Evolutionary conservation across 352 stramenopile species (phyloP).

Genomic region (Pelagophyceae sp.): DNA sequence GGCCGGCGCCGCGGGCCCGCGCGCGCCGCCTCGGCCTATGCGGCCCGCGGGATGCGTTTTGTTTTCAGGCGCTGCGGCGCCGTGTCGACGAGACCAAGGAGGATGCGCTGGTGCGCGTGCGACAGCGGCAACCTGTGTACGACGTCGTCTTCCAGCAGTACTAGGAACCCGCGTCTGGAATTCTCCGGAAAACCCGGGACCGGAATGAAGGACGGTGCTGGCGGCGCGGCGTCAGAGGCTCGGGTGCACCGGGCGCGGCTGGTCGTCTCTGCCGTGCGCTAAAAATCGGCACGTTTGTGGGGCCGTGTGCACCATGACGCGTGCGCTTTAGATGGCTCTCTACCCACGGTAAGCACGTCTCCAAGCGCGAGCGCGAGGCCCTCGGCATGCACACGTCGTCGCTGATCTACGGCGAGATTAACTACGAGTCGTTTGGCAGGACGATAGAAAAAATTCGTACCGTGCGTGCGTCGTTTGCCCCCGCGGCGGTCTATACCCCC

Average conservation of each 20-base stretch:
- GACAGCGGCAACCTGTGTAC: background rate
- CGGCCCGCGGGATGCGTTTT: no score
- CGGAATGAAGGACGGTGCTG: no score
- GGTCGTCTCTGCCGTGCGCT: no score
- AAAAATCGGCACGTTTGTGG: no score
- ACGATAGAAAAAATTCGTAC: background rate
- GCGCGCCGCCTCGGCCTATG: no score
- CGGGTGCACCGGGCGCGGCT: no score
- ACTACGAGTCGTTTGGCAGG: background rate
- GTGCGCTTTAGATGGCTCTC: no score
- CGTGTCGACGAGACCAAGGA: background rate
- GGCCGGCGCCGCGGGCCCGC: no score
- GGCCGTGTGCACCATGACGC: no score
- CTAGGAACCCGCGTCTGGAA: no score
- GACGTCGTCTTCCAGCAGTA: background rate
- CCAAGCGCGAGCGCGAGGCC: background rate
- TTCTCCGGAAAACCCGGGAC: no score
- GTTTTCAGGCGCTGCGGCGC: background rate
- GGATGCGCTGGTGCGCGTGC: background rate
- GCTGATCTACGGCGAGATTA: constrained; percentile 41
- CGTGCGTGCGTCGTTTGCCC: constrained; percentile 10
- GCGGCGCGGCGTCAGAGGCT: no score
- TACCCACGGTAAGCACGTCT: background rate
- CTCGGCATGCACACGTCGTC: constrained; percentile 18
- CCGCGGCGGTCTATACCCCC: background rate